A percentile compares a stretch with the other conserved stretches of the same genome.
Conservation (phyloP, 2,329 filamentous ascomycete genomes). For the Sclerotinia minor region DNA sequence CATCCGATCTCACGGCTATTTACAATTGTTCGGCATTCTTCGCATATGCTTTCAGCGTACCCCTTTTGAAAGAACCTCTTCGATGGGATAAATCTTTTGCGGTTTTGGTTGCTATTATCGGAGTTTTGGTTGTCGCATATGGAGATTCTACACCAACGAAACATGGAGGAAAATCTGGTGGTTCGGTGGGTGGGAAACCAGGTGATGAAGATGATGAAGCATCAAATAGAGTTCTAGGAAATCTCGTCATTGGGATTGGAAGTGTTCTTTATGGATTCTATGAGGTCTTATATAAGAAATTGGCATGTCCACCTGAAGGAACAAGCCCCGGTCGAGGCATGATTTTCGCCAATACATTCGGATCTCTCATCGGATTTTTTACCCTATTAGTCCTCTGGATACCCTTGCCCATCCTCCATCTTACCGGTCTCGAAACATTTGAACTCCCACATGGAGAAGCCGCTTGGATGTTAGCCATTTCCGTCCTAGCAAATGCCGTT, state of each 20-base stretch:
- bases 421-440: slow-evolving; percentile 77
- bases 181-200: slow-evolving; percentile 49
- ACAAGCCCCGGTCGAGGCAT: slow-evolving; percentile 83
- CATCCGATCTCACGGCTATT: slow-evolving; percentile 92
- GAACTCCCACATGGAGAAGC: slow-evolving; percentile 76
- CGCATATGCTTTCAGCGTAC: slow-evolving; percentile 94
- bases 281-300: slow-evolving; percentile 93
- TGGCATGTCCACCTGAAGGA: slow-evolving; percentile 89
- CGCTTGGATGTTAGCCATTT: slow-evolving; percentile 76
- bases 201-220: slow-evolving; percentile 50
- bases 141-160: slow-evolving; percentile 65
- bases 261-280: slow-evolving; percentile 95
- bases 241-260: slow-evolving; percentile 86
- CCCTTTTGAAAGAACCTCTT: slow-evolving; percentile 80
- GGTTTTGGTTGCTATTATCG: slow-evolving; percentile 81
- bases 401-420: slow-evolving; percentile 80
- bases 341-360: slow-evolving; percentile 93
- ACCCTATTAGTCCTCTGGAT: slow-evolving; percentile 89
- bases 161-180: slow-evolving; percentile 56
- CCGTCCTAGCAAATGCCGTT: slow-evolving; percentile 81
- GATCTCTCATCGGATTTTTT: slow-evolving; percentile 81
- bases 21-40: slow-evolving; percentile 99
- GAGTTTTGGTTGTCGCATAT: slow-evolving; percentile 94
- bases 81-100: slow-evolving; percentile 82
- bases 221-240: slow-evolving; percentile 74